phyloP scores from a whole-genome alignment of 176 grass and related monocot genomes.

The Alopecurus myosuroides region DNA sequence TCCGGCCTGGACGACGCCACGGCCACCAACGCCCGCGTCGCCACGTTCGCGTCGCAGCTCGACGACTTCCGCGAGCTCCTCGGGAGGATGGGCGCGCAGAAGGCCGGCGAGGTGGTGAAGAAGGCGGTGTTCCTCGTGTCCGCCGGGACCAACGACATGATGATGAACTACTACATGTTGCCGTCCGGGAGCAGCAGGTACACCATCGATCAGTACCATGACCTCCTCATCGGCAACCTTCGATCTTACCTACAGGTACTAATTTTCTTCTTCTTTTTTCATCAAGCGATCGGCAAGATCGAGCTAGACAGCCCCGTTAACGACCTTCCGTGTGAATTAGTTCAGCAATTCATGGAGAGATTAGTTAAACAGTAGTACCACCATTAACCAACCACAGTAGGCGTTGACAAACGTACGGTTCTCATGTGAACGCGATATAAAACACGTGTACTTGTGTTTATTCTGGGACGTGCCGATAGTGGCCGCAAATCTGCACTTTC shows the following conservation, averaged over 20 bases:
- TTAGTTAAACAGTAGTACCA: neutral
- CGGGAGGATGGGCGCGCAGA: neutral
- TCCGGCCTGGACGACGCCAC: slow-evolving; percentile 67
- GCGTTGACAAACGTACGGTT: neutral
- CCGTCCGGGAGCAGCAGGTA: slow-evolving; percentile 10
- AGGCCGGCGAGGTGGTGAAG: slow-evolving; percentile 21
- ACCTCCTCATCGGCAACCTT: slow-evolving; percentile 33
- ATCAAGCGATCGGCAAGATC: neutral
- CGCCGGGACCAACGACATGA: slow-evolving; percentile 42
- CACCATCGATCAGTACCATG: slow-evolving; percentile 28
- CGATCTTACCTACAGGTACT: slow-evolving; percentile 8
- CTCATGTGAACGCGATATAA: neutral
- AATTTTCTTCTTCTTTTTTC: neutral
- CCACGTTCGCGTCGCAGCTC: slow-evolving; percentile 20
- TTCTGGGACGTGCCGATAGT: neutral
- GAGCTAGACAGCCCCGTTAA: neutral
- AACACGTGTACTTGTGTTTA: neutral
- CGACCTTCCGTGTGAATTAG: neutral
- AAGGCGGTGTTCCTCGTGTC: slow-evolving; percentile 33
- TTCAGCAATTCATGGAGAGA: neutral
- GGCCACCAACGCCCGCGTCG: slow-evolving; percentile 10
- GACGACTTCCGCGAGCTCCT: slow-evolving; percentile 29
- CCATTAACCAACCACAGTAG: neutral
- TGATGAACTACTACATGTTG: slow-evolving; percentile 46
- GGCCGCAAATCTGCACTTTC: neutral